These are phyloP conservation scores for Venturia aucupariae DNA, from an alignment of 2,329 filamentous ascomycete species.

Conservation along the genomic window DNA sequence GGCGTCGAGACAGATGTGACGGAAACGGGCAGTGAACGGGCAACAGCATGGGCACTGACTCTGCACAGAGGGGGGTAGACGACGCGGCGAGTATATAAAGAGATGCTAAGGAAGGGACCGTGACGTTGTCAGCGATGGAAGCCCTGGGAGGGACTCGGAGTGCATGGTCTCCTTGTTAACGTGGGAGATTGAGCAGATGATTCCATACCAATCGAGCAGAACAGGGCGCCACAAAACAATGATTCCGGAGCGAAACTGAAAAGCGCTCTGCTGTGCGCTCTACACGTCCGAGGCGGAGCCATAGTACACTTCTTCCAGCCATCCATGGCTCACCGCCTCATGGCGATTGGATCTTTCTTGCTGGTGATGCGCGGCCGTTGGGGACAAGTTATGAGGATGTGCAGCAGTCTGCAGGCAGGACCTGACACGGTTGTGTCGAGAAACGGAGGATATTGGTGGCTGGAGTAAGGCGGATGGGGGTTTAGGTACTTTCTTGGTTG, in stretches of 20 bases:
- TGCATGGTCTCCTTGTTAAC: neutral
- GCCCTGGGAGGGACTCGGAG: neutral
- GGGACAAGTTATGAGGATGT: neutral
- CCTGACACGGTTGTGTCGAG: neutral
- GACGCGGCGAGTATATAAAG: constrained; percentile 2
- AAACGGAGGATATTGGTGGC: neutral
- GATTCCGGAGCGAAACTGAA: neutral
- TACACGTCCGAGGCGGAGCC: neutral
- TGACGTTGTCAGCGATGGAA: too few relatives aligned
- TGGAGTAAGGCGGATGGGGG: neutral
- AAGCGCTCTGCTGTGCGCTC: neutral
- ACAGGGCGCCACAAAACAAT: constrained; percentile 4
- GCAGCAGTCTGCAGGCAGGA: neutral
- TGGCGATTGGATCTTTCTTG: neutral
- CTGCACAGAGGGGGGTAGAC: neutral
- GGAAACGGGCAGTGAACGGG: neutral
- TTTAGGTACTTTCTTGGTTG: neutral
- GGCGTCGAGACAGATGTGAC: neutral
- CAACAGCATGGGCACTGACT: neutral
- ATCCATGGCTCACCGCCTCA: constrained; percentile 2
- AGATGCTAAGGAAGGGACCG: neutral
- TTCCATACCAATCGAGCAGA: neutral
- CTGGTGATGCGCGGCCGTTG: neutral
- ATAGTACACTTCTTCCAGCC: neutral
- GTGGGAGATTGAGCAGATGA: neutral